A percentile compares a stretch with the other conserved stretches of the same genome.
Evolutionary conservation across 768 basidiomycete genomes (phyloP).

Genomic region (Kondoa malvinella): DNA sequence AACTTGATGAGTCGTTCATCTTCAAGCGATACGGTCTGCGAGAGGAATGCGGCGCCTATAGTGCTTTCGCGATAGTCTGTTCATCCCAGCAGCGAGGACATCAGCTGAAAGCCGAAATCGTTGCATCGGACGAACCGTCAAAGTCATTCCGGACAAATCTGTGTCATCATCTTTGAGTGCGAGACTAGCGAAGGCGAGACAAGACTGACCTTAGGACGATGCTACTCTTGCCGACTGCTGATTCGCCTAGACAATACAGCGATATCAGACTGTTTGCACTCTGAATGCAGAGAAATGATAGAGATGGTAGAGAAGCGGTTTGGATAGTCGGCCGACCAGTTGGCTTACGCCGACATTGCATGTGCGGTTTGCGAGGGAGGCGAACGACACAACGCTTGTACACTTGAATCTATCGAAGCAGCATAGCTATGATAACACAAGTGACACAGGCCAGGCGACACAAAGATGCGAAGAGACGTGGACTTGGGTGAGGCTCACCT

Average conservation of each 20-base stretch:
- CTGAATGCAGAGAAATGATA: background rate
- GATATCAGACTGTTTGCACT: background rate
- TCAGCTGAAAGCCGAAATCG: background rate
- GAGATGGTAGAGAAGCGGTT: background rate
- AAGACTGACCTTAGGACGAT: conserved; percentile 45
- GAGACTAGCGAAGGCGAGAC: background rate
- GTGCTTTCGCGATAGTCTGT: conserved; percentile 54
- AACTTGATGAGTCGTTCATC: conserved; percentile 84
- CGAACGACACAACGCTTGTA: background rate
- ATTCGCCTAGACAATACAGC: conserved; percentile 48
- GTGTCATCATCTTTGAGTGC: conserved; percentile 59
- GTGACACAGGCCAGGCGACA: background rate
- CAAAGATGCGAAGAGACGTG: background rate
- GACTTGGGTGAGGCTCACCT: background rate
- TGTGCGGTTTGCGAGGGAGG: background rate
- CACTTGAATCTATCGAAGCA: background rate
- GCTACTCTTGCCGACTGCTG: conserved; percentile 83
- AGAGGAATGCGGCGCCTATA: conserved; percentile 72
- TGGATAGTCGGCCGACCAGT: background rate
- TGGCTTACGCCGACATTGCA: background rate
- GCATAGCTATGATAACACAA: background rate
- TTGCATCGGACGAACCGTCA: conserved; percentile 37
- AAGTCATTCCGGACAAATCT: conserved; percentile 95
- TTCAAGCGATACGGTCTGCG: conserved; percentile 85
- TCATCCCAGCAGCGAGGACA: background rate